Evolutionary conservation across 2,329 filamentous ascomycete genomes (phyloP).

Genomic region (Fusarium agapanthi): DNA sequence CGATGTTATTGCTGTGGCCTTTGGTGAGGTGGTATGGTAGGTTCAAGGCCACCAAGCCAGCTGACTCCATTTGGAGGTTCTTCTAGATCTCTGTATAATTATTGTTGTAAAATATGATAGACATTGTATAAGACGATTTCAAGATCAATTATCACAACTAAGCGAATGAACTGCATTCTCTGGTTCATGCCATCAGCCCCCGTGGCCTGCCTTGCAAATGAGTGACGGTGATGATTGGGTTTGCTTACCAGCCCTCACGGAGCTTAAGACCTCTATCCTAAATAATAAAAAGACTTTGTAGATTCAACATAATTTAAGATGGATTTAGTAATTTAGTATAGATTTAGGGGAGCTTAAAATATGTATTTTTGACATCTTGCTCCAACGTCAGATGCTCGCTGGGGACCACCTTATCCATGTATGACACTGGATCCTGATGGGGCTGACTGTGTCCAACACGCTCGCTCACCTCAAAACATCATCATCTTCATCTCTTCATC

Average conservation of each 20-base stretch:
- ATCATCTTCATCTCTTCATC: background rate
- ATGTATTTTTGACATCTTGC: background rate
- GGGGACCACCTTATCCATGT: background rate
- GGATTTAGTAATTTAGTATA: no score
- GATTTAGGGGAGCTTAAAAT: background rate
- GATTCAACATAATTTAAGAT: rapidly evolving
- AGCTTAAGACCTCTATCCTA: background rate
- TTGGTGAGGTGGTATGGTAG: constrained; percentile 52
- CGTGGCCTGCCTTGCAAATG: background rate
- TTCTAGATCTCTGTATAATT: constrained; percentile 44
- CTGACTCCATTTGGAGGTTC: constrained; percentile 57
- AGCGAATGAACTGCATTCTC: background rate
- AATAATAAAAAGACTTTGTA: background rate
- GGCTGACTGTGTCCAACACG: constrained; percentile 2
- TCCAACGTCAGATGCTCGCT: background rate
- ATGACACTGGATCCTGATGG: background rate
- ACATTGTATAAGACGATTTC: background rate
- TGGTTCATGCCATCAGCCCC: no score
- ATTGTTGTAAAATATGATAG: background rate
- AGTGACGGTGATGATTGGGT: background rate
- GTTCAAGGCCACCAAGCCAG: constrained; percentile 53
- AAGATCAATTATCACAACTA: background rate
- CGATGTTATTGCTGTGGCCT: constrained; percentile 52
- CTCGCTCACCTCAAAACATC: background rate
- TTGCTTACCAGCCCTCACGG: no score